Percentiles rank a stretch among this genome's conserved stretches.
phyloP scores from a whole-genome alignment of 1,139 yeast species.

The Nematodospora anomalae region DNA sequence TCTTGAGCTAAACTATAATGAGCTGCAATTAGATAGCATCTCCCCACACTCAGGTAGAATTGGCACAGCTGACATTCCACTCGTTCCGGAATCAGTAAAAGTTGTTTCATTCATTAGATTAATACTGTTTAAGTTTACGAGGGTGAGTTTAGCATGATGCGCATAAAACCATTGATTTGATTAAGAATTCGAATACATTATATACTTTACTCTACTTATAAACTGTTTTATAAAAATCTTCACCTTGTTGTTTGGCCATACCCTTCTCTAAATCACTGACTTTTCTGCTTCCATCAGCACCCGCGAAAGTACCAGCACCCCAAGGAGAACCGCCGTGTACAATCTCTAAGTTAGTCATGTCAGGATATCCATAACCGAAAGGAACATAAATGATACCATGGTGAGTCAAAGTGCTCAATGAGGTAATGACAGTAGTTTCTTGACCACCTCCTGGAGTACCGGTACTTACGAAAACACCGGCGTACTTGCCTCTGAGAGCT shows the following conservation, averaged over 20 bases:
- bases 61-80: too few species aligned
- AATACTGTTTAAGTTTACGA: too few species aligned
- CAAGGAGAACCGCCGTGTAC: conserved; percentile 43
- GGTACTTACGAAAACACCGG: conserved; percentile 38
- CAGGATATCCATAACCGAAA: conserved; percentile 36
- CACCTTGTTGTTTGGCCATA: conserved; percentile 36
- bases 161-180: too few species aligned
- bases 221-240: conserved; percentile 22
- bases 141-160: too few species aligned
- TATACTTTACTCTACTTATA: neutral
- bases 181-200: neutral
- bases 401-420: conserved; percentile 35
- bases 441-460: conserved; percentile 44
- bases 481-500: conserved; percentile 37
- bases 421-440: conserved; percentile 35
- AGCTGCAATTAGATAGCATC: too few species aligned
- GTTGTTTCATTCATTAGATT: neutral
- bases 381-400: conserved; percentile 42
- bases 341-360: conserved; percentile 30
- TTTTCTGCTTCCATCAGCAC: conserved; percentile 37
- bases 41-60: too few species aligned
- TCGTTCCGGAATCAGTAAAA: too few species aligned
- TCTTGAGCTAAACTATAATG: too few species aligned
- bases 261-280: conserved; percentile 35
- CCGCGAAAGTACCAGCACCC: conserved; percentile 45